Evolutionary conservation across 768 basidiomycete genomes (phyloP), one percentile per base, ranked within the genome.

Genomic region (Dentipellis fragilis): DNA sequence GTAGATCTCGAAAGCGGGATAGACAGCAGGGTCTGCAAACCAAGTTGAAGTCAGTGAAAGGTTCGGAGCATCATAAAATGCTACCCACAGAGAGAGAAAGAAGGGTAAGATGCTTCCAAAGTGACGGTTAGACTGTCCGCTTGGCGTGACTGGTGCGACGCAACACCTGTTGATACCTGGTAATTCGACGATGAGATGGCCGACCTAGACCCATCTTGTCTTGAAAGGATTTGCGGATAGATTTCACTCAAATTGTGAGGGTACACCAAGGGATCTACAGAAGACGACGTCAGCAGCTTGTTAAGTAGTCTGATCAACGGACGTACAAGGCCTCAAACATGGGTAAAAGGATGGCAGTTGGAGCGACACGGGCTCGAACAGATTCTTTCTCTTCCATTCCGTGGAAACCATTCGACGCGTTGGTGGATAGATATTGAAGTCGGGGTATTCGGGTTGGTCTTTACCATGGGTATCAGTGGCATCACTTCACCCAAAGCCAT

Each of bases 21-120:
- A 73, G 34, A 71, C 68, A 14, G 71, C 60, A 17, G 74, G 72
- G 65, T 77, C 76, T 77, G 49, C 6, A 29, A 29, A 29, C 29
- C 29, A 29, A 29, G 3, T 29, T 6, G 29, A 6, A 29, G 6
- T 29, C 29, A 29, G 29, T 29, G 29, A 29, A 29, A 6, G 29
- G 29, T 29, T 29, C 6, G 6, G 29, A 29, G 29, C 29, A n/a
- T 29, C 3, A 29, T 29, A 6, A 29, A 6, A 29, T 29, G 6
- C 6, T 29, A 29, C 29, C 29, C 29, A 29, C 29, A 29, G 6
- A 29, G 29, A 29, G 29, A 29, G 29, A 29, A 29, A 29, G 29
- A 29, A 3, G 29, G 29, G 29, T 29, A 29, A 29, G 29, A 29
- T 29, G 29, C 29, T 29, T 29, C 29, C 29, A 29, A 6, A 29